Evolutionary conservation across 2,329 filamentous ascomycete species (phyloP).

Genomic region (Zalaria sp.): DNA sequence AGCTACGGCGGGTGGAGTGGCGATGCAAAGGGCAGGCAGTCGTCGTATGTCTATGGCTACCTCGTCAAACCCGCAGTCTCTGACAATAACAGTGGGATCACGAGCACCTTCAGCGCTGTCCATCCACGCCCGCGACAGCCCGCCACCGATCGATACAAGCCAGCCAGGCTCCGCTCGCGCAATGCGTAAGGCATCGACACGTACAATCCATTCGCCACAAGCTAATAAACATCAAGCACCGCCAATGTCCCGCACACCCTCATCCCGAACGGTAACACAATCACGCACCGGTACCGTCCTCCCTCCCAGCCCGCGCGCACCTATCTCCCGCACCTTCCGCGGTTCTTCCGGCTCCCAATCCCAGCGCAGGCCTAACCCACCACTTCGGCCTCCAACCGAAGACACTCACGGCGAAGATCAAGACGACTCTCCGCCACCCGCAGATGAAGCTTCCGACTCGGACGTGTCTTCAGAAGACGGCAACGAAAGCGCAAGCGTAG

Average conservation of each 20-base stretch:
- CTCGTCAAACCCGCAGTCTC: too few relatives aligned
- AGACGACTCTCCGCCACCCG: conserved; percentile 14
- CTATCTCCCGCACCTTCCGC: conserved; percentile 14
- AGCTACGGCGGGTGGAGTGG: conserved; percentile 27
- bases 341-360: conserved; percentile 11
- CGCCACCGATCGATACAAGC: conserved; percentile 35
- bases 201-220: too few relatives aligned
- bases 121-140: conserved; percentile 42
- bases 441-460: conserved; percentile 15
- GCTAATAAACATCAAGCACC: too few relatives aligned
- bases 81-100: conserved; percentile 11
- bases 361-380: conserved; percentile 9
- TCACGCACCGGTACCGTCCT: conserved; percentile 8
- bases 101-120: conserved; percentile 41
- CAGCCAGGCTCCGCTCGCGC: conserved; percentile 16
- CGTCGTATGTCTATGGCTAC: conserved; percentile 16
- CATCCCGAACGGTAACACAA: conserved; percentile 34
- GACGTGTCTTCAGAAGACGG: conserved; percentile 19
- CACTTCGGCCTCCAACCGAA: conserved; percentile 9
- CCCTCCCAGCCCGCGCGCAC: conserved; percentile 11
- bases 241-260: conserved; percentile 30
- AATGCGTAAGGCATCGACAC: conserved; percentile 6
- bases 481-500: conserved; percentile 21
- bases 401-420: conserved; percentile 12
- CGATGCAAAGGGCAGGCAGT: conserved; percentile 39